phyloP scores from a whole-genome alignment of 495 filamentous ascomycete genomes.

The Rhypophila decipiens region DNA sequence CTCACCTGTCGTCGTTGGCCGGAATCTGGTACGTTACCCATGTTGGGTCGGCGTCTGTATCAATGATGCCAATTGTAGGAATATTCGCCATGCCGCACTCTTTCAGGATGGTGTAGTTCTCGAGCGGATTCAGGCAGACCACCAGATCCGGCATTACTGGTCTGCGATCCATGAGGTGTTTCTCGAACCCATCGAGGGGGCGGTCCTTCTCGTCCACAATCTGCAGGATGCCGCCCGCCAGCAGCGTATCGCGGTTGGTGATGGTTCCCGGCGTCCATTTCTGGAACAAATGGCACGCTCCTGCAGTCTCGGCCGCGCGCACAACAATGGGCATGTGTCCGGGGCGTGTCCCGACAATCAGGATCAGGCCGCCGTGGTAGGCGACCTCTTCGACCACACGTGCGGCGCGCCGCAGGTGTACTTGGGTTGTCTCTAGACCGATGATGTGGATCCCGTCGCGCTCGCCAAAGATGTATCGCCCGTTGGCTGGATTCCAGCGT shows the following conservation, averaged over 20 bases:
- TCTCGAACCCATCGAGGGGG: constrained; percentile 58
- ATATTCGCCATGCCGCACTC: constrained; percentile 85
- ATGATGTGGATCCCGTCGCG: constrained; percentile 91
- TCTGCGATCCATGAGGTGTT: constrained; percentile 52
- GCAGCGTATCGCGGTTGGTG: constrained; percentile 86
- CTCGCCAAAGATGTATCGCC: constrained; percentile 90
- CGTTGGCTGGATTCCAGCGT: constrained; percentile 92
- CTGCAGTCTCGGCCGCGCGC: constrained; percentile 67
- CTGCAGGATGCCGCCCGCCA: constrained; percentile 57
- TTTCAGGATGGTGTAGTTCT: constrained; percentile 84
- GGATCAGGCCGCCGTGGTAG: constrained; percentile 72
- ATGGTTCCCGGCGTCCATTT: constrained; percentile 89
- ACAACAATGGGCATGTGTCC: constrained; percentile 77
- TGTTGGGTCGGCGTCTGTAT: constrained; percentile 87
- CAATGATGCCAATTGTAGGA: constrained; percentile 89
- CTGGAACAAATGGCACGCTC: constrained; percentile 84
- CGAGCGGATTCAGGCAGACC: constrained; percentile 82
- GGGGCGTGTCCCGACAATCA: constrained; percentile 82
- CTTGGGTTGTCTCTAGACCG: constrained; percentile 76
- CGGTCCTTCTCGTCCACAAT: constrained; percentile 67
- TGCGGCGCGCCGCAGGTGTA: constrained; percentile 82
- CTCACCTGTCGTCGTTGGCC: constrained; percentile 86
- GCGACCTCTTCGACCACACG: constrained; percentile 84
- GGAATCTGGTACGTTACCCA: constrained; percentile 97
- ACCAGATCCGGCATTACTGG: constrained; percentile 83